Evolutionary conservation across 306 rosid genomes (phyloP).

Genomic region (Delonix regia): DNA sequence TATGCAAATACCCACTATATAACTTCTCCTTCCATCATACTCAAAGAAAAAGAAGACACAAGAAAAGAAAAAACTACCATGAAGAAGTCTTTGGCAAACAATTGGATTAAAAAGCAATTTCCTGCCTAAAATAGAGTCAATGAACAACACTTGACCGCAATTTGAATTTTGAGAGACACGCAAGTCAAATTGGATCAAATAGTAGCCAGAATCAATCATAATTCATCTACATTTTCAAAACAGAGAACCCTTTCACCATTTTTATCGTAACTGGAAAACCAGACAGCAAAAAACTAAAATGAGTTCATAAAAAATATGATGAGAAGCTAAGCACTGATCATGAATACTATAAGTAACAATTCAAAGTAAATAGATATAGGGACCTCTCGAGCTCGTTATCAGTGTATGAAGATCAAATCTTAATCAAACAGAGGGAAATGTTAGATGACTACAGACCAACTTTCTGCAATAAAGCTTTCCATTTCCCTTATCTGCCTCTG

Average conservation of each 20-base stretch:
- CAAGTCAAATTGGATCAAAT: too few species aligned
- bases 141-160: not conserved
- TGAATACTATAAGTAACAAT: too few species aligned
- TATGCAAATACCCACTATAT: conserved; percentile 38
- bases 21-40: conserved; percentile 3
- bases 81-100: not conserved
- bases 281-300: not conserved
- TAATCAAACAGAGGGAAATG: not conserved
- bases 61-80: not conserved
- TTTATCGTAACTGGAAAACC: not conserved
- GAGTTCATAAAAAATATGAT: too few species aligned
- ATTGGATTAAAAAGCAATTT: too few species aligned
- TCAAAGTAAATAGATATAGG: conserved; percentile 36
- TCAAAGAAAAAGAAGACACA: not conserved
- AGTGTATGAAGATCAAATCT: conserved; percentile 32
- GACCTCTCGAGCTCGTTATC: conserved; percentile 29
- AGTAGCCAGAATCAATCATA: too few species aligned
- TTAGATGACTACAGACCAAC: not conserved
- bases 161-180: conserved; percentile 32
- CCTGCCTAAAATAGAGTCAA: not conserved
- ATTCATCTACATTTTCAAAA: too few species aligned
- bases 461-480: not conserved
- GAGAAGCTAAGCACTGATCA: too few species aligned
- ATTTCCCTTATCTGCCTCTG: too few species aligned
- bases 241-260: not conserved